Evolutionary conservation across 2,329 filamentous ascomycete species (phyloP).

Genomic region (Madurella mycetomatis): DNA sequence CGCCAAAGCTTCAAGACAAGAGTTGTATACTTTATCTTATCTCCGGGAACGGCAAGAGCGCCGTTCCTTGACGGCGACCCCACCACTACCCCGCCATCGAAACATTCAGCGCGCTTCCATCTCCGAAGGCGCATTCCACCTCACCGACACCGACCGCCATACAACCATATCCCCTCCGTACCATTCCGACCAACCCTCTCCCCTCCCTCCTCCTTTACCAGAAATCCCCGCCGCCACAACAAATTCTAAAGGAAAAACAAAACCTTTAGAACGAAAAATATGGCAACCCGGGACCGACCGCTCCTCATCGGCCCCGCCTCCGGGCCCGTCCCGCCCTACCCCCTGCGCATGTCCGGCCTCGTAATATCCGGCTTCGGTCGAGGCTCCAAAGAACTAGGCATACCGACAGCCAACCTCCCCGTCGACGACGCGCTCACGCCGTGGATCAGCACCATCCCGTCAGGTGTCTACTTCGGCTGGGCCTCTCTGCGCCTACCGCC

Average conservation of each 20-base stretch:
- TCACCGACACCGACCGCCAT: neutral
- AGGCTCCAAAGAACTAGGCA: constrained; percentile 93
- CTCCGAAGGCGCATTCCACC: neutral
- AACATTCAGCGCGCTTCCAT: constrained; percentile 14
- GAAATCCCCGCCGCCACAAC: neutral
- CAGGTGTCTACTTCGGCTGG: constrained; percentile 93
- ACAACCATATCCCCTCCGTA: neutral
- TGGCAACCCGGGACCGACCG: constrained; percentile 45
- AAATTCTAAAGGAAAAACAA: neutral
- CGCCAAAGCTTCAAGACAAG: no score
- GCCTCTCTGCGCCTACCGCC: constrained; percentile 63
- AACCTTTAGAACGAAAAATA: neutral
- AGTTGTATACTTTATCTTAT: constrained; percentile 10
- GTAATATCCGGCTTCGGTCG: constrained; percentile 92
- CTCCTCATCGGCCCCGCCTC: constrained; percentile 66
- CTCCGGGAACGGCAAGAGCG: neutral
- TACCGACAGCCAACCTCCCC: constrained; percentile 90
- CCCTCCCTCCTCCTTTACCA: neutral
- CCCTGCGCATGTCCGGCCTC: constrained; percentile 75
- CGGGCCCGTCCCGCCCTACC: constrained; percentile 75
- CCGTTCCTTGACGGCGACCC: constrained; percentile 4
- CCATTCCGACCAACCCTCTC: neutral
- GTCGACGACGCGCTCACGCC: constrained; percentile 57
- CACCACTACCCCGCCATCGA: constrained; percentile 16
- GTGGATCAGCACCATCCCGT: constrained; percentile 61